Conservation (phyloP, 176 grass and related monocot species). For the Aegilops bicornis region DNA sequence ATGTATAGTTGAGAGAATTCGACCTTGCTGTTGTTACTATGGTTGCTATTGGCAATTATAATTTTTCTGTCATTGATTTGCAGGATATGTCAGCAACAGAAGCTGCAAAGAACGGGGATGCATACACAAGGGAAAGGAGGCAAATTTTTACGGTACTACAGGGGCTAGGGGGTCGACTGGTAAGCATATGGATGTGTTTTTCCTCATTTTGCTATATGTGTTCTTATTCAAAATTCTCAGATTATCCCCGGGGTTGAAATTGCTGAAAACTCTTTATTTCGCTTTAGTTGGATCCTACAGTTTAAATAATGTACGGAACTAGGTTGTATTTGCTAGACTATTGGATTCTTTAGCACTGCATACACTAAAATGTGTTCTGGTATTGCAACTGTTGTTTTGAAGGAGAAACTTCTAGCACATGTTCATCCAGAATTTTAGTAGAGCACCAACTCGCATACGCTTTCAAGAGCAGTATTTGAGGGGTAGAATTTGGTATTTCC, state of each 20-base stretch:
- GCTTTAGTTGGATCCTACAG: background rate
- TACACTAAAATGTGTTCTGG: no score
- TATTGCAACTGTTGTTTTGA: no score
- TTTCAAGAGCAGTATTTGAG: no score
- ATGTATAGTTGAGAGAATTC: no score
- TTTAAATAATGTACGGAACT: background rate
- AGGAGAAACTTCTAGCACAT: no score
- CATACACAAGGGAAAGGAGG: conserved; percentile 95
- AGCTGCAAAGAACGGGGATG: conserved; percentile 77
- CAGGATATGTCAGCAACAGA: conserved; percentile 77
- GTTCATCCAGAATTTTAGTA: no score
- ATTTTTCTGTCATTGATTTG: conserved; percentile 16
- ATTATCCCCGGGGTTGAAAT: background rate
- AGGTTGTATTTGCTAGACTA: no score
- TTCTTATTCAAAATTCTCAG: conserved; percentile 18
- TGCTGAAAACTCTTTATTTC: conserved; percentile 4
- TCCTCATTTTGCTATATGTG: conserved; percentile 7
- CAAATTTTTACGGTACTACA: conserved; percentile 93
- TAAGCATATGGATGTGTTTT: conserved; percentile 27
- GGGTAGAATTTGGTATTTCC: no score
- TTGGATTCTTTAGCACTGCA: no score
- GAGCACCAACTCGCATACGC: no score
- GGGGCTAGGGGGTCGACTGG: conserved; percentile 92
- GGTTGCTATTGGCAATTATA: no score
- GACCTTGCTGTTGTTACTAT: no score